Base-by-base conservation (phyloP, 192 early-diverging fungal species). In the Diversispora epigaea region DNA sequence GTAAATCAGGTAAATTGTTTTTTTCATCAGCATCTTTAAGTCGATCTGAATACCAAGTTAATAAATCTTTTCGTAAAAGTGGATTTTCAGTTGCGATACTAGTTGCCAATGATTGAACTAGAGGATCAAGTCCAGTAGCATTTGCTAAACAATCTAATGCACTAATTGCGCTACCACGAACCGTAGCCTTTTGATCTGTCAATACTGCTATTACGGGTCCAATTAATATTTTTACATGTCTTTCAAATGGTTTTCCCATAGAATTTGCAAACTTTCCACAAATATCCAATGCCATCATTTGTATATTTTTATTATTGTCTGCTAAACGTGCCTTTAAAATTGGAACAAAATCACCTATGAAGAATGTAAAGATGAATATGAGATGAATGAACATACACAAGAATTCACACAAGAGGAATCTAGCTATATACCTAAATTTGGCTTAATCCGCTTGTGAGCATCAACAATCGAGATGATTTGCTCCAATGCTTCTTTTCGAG, bases 281-380 rank as follows among this genome's bases (percentile, higher is more conserved):
- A 22, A 99, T 81, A n/a, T 94, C 94, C 45, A 96, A 86, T 0
- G 96, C 89, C 66, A 88, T 79, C 10, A 90, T 89, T 11, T 90
- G 87, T 19, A 99, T 80, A 74, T 94, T 97, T 77, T 95, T 94
- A 84, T 99, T 99, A 68, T 87, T 91, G 77, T 99, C 98, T 32
- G 82, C 85, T 49, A 99, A 82, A 50, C 98, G 87, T 44, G 80
- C 81, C 77, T 97, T 98, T 54, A 99, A 82, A 8, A 93, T 89
- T 1, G 89, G 77, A 7, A 90, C 81, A 68, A 99, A 84, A 21
- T 98, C 95, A 14, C 87, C 83, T 87, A 68, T n/a, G 46, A 50
- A 4, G 10, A 15, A 62, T 25, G 41, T 11, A 32, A 32, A 32
- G 25, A 32, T 32, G 25, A 32, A 32, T 32, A 2, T 32, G 25